Conservation (phyloP, 2,329 filamentous ascomycete species). For the Cladosporium sp. region DNA sequence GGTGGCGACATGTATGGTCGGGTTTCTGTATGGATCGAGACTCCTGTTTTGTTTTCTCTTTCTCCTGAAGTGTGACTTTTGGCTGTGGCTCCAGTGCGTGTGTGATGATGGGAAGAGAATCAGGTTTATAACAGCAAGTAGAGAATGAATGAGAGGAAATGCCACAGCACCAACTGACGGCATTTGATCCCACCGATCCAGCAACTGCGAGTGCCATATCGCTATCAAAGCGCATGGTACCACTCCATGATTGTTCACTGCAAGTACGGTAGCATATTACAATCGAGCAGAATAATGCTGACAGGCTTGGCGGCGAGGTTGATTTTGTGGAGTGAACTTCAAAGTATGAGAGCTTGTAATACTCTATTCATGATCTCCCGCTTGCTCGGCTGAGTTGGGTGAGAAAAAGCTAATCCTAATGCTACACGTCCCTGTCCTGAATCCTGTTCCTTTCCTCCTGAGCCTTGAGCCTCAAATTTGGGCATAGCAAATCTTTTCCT, state of each 20-base stretch:
- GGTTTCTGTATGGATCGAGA: background rate
- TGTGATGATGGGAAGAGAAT: background rate
- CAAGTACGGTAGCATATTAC: background rate
- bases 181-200: background rate
- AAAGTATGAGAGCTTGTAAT: background rate
- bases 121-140: background rate
- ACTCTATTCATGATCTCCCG: constrained; percentile 10
- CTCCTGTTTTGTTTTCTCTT: background rate
- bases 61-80: background rate
- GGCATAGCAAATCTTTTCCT: background rate
- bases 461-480: background rate
- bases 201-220: background rate
- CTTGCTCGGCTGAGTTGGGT: constrained; percentile 3
- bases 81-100: background rate
- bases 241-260: background rate
- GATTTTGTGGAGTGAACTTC: background rate
- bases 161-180: background rate
- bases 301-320: background rate
- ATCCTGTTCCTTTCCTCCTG: background rate
- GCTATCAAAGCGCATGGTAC: background rate
- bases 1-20: background rate
- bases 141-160: background rate
- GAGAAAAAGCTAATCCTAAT: constrained; percentile 14
- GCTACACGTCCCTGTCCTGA: constrained; percentile 8
- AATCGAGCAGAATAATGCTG: background rate